A percentile compares a stretch with the other conserved stretches of the same genome.
phyloP scores from a whole-genome alignment of 257 asterid genomes.

The Przewalskia tangutica region DNA sequence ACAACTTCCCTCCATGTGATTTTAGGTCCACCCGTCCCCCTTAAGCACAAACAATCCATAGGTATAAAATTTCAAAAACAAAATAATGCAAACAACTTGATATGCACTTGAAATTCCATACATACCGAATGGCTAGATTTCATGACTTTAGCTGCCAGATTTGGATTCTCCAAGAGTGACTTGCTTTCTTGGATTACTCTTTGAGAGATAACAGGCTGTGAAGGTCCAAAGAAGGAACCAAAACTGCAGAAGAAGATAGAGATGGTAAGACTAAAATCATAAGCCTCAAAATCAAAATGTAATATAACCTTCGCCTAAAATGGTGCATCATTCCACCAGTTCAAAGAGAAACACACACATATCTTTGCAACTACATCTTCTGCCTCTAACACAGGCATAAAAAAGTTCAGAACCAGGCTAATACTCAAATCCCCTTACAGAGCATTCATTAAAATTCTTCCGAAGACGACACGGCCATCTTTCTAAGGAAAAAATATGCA shows the following conservation, averaged over 20 bases:
- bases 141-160: slow-evolving; percentile 52
- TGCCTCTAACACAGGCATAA: background rate
- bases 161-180: slow-evolving; percentile 74
- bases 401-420: background rate
- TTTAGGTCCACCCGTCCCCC: background rate
- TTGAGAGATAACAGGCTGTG: slow-evolving; percentile 83
- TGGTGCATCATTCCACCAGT: background rate
- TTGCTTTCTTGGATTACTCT: slow-evolving; percentile 98
- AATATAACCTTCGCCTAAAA: background rate
- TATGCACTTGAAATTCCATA: slow-evolving; percentile 2
- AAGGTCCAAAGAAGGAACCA: slow-evolving; percentile 97
- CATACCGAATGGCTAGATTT: slow-evolving; percentile 37
- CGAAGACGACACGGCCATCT: background rate
- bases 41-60: background rate
- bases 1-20: background rate
- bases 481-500: background rate
- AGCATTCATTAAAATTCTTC: background rate
- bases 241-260: slow-evolving; percentile 37
- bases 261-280: background rate
- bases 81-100: background rate
- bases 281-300: background rate
- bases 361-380: background rate
- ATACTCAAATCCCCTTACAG: background rate
- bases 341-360: background rate
- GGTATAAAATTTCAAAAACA: background rate